Evolutionary conservation across 2,329 filamentous ascomycete species (phyloP).

Genomic region (Fusarium goolgardi): DNA sequence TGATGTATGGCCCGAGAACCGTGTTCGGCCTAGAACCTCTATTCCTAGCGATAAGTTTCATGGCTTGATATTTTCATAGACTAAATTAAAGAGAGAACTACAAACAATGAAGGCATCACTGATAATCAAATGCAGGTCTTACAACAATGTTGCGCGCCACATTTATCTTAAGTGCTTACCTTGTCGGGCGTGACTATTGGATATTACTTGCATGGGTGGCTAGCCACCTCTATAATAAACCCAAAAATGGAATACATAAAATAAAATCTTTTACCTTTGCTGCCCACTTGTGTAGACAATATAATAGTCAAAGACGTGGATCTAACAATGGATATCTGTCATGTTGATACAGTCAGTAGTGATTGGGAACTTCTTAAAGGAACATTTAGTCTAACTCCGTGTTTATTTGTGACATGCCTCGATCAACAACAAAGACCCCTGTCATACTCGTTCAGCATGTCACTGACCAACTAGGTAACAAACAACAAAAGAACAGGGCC

Average conservation of each 20-base stretch:
- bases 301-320: neutral
- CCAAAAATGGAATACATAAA: neutral
- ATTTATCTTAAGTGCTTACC: constrained; percentile 26
- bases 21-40: neutral
- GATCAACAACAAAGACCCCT: neutral
- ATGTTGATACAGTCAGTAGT: neutral
- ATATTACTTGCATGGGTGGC: neutral
- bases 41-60: neutral
- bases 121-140: neutral
- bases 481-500: neutral
- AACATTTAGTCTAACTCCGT: too few species aligned
- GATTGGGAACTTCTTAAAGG: neutral
- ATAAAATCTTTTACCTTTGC: neutral
- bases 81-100: neutral
- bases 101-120: neutral
- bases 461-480: neutral
- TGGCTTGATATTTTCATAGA: neutral
- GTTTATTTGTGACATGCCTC: neutral
- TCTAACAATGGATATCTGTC: neutral
- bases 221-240: neutral
- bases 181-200: neutral
- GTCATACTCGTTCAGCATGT: neutral
- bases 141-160: constrained; percentile 6
- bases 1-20: constrained; percentile 16
- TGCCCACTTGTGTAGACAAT: neutral